These are phyloP conservation scores for Rhododendron ferrugineum DNA, from an alignment of 148 eudicot species.

Conservation along the genomic window DNA sequence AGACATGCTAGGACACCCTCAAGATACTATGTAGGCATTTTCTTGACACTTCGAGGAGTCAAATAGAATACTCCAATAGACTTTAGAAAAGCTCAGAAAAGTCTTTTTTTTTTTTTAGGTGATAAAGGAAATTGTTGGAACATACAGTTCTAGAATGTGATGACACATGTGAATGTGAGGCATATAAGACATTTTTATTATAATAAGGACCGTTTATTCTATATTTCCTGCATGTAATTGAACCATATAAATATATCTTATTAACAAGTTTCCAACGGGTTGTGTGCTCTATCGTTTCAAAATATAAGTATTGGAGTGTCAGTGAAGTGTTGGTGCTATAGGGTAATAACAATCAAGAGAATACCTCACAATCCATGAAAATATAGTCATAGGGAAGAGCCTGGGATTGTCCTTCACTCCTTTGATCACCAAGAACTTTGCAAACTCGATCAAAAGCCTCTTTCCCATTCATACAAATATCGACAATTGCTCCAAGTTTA, in stretches of 20 bases:
- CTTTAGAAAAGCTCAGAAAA: neutral
- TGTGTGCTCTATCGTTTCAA: neutral
- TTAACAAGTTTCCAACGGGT: neutral
- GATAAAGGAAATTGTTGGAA: neutral
- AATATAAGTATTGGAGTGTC: too few relatives aligned
- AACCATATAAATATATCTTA: neutral
- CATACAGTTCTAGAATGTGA: neutral
- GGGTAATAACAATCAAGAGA: neutral
- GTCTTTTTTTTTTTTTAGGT: neutral
- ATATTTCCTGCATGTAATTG: neutral
- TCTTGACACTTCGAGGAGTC: neutral
- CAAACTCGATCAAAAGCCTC: constrained; percentile 10
- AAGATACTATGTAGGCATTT: neutral
- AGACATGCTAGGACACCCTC: neutral
- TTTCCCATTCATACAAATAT: constrained; percentile 9
- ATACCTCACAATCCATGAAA: constrained; percentile 14
- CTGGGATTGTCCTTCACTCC: neutral
- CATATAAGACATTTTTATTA: neutral
- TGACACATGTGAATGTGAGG: neutral
- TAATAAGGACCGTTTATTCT: too few relatives aligned
- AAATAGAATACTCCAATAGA: neutral
- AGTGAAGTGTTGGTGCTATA: neutral
- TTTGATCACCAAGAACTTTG: neutral
- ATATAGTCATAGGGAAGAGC: constrained; percentile 11
- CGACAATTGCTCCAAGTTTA: constrained; percentile 7